These are phyloP conservation scores for Sequoiadendron giganteum DNA, from an alignment of 75 land plant species.

Conservation along the genomic window DNA sequence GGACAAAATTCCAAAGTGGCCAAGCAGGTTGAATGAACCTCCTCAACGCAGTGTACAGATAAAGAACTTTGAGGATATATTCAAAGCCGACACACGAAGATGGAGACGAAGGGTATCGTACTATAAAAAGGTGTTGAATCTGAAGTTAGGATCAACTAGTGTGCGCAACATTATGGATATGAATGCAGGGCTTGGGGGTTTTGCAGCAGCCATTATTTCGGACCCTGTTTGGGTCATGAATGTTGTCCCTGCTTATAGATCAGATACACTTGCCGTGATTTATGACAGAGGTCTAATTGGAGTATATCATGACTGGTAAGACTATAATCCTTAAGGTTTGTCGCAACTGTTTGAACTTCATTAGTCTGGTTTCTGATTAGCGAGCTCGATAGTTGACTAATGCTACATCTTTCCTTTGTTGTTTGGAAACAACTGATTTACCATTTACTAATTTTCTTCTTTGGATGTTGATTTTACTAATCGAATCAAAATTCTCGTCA, in stretches of 20 bases:
- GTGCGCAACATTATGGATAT: constrained; percentile 87
- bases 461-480: not conserved
- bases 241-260: constrained; percentile 67
- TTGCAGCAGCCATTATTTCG: constrained; percentile 72
- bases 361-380: not conserved
- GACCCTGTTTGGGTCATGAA: constrained; percentile 99
- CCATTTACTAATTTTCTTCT: not conserved
- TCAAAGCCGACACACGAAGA: constrained; percentile 69
- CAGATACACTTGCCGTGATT: constrained; percentile 65
- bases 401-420: not conserved
- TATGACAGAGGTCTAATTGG: constrained; percentile 93
- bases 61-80: constrained; percentile 62
- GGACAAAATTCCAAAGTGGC: constrained; percentile 69
- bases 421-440: not conserved
- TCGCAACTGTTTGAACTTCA: not conserved
- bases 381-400: not conserved
- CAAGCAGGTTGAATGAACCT: constrained; percentile 49
- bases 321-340: not conserved
- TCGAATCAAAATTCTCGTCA: not conserved
- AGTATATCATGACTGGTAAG: constrained; percentile 93
- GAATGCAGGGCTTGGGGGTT: constrained; percentile 94
- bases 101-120: constrained; percentile 72
- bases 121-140: constrained; percentile 58
- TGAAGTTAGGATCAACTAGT: constrained; percentile 66
- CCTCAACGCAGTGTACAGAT: constrained; percentile 44